These are phyloP conservation scores for Notholithocarpus densiflorus DNA, from an alignment of 306 rosid species.

Conservation along the genomic window DNA sequence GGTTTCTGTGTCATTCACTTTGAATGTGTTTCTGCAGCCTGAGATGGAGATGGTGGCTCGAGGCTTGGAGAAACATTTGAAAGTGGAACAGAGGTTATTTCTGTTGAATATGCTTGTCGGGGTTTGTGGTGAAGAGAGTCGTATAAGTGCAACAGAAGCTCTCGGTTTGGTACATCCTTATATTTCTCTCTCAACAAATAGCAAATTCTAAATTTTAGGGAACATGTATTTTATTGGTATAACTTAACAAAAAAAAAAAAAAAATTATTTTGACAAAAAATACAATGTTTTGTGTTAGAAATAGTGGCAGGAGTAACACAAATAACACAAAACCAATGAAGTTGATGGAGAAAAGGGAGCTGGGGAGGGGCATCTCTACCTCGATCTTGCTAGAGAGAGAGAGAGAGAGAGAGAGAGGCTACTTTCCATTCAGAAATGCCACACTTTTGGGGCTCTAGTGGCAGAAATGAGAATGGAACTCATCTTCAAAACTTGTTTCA, in stretches of 20 bases:
- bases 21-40: constrained; percentile 48
- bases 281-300: background rate
- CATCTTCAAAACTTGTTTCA: too few species aligned
- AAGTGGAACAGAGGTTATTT: constrained; percentile 64
- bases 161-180: constrained; percentile 65
- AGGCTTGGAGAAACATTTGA: constrained; percentile 76
- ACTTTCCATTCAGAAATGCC: background rate
- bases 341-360: background rate
- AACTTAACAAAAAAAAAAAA: too few species aligned
- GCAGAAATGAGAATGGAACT: too few species aligned
- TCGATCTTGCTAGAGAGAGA: too few species aligned
- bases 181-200: background rate
- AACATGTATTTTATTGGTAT: background rate
- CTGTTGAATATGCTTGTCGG: constrained; percentile 62
- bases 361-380: too few species aligned
- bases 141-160: constrained; percentile 68
- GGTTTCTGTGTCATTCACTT: constrained; percentile 1
- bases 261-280: background rate
- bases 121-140: constrained; percentile 61
- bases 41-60: constrained; percentile 97
- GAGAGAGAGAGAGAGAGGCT: background rate
- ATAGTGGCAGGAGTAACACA: background rate
- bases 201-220: background rate
- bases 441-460: background rate
- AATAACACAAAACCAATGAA: background rate